Base-by-base conservation (phyloP, 2,329 filamentous ascomycete genomes). In the Chalaropsis ovoidea region DNA sequence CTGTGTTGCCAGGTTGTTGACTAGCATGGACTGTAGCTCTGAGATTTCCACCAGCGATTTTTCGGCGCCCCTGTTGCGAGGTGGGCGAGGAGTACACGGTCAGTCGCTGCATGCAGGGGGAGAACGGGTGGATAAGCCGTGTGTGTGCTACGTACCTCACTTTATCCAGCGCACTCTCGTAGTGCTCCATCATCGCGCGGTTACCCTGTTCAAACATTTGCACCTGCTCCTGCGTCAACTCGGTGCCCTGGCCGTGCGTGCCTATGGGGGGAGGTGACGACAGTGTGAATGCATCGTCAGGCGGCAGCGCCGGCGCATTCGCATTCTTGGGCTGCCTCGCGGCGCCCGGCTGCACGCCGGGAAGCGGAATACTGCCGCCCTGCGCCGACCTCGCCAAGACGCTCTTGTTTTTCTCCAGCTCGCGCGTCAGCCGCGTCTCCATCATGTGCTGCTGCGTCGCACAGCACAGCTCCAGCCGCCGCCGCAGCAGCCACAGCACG, bases 151-250 rank as follows among this genome's bases (percentile, higher is more conserved):
- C 88, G 65, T 82, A 95, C 89, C 88, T 89, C 70, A 97, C 90
- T 81, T 97, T 94, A 75, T 92, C 88, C 73, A 97, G 78, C n/a
- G 89, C 91, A 76, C 88, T 90, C 75, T 96, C 90, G 75, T 95
- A 96, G 75, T 96, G 89, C 75, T 88, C 89, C 70, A 97, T 81
- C 86, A 99, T 91, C 69, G 90, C 86, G 75, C 91, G 86, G 73
- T 97, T 96, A 73, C 95, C 92, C 75, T 90, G 84, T 70, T 93
- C 92, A 77, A 99, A 97, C 73, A 96, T 83, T 74, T 96, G 93
- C 63, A 94, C 78, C 75, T 97, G 93, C 73, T 96, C 91, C 24
- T 86, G 81, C 19, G 88, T 90, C 68, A 96, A 78, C 68, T 86
- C 82, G 52, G 84, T 76, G 62, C 76, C 71, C 22, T 45, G 35